Conservation (phyloP, 768 basidiomycete species). For the Rhizopogon vinicolor region DNA sequence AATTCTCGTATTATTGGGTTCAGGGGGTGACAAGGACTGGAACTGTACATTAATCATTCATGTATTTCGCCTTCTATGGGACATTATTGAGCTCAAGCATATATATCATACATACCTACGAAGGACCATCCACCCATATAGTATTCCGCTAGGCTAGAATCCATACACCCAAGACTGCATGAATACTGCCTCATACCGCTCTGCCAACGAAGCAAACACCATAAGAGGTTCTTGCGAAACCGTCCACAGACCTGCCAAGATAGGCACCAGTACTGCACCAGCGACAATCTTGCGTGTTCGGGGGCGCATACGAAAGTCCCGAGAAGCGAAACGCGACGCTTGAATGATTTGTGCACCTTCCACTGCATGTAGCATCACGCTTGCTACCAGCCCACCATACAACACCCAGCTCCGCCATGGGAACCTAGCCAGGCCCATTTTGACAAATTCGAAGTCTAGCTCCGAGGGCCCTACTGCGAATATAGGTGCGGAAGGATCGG, state of each 20-base stretch:
- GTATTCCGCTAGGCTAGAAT: constrained; percentile 16
- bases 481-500: constrained; percentile 42
- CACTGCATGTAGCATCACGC: constrained; percentile 53
- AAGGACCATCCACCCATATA: background rate
- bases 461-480: constrained; percentile 64
- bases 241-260: constrained; percentile 50
- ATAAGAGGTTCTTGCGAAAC: constrained; percentile 56
- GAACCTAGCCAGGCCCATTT: constrained; percentile 59
- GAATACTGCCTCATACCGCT: constrained; percentile 51
- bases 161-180: constrained; percentile 43
- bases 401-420: constrained; percentile 57
- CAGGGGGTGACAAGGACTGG: background rate
- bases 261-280: constrained; percentile 40
- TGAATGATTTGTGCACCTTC: constrained; percentile 57
- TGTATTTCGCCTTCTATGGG: background rate
- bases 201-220: constrained; percentile 45
- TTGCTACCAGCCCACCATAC: constrained; percentile 57
- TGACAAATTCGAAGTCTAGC: constrained; percentile 81
- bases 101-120: background rate
- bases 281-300: constrained; percentile 25
- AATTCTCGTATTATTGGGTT: background rate
- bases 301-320: constrained; percentile 11
- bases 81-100: background rate
- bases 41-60: background rate
- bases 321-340: constrained; percentile 40